These are phyloP conservation scores for Pachyrhizus erosus DNA, from an alignment of 306 rosid genomes.

Conservation along the genomic window DNA sequence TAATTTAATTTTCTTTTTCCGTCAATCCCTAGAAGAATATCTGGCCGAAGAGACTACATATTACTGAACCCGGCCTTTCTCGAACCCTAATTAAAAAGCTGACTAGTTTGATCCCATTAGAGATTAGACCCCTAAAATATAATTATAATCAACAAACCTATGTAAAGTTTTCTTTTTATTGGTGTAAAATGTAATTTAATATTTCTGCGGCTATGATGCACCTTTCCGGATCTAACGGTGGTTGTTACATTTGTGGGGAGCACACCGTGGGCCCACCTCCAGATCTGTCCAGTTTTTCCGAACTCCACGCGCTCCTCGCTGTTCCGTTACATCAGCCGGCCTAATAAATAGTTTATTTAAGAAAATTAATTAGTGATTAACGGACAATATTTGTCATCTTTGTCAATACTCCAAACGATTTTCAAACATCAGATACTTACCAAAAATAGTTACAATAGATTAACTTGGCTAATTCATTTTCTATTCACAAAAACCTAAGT, in stretches of 20 bases:
- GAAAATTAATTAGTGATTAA: background rate
- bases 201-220: slow-evolving; percentile 71
- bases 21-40: slow-evolving; percentile 99
- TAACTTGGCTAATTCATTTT: background rate
- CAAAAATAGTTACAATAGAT: background rate
- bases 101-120: slow-evolving; percentile 58
- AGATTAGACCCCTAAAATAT: slow-evolving; percentile 41
- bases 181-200: slow-evolving; percentile 38
- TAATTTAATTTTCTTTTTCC: slow-evolving; percentile 29
- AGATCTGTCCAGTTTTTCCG: slow-evolving; percentile 65
- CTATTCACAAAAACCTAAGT: background rate
- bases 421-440: background rate
- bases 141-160: background rate
- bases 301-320: slow-evolving; percentile 53
- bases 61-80: slow-evolving; percentile 54
- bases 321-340: slow-evolving; percentile 27
- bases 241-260: slow-evolving; percentile 66
- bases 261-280: slow-evolving; percentile 55
- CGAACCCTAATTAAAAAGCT: slow-evolving; percentile 69
- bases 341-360: background rate
- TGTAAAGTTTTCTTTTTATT: slow-evolving; percentile 24
- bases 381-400: background rate
- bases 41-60: slow-evolving; percentile 72
- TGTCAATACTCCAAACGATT: background rate
- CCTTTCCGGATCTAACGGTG: slow-evolving; percentile 74